Evolutionary conservation across 1,284 basidiomycete species (phyloP).

Genomic region (Ustilago sp.): DNA sequence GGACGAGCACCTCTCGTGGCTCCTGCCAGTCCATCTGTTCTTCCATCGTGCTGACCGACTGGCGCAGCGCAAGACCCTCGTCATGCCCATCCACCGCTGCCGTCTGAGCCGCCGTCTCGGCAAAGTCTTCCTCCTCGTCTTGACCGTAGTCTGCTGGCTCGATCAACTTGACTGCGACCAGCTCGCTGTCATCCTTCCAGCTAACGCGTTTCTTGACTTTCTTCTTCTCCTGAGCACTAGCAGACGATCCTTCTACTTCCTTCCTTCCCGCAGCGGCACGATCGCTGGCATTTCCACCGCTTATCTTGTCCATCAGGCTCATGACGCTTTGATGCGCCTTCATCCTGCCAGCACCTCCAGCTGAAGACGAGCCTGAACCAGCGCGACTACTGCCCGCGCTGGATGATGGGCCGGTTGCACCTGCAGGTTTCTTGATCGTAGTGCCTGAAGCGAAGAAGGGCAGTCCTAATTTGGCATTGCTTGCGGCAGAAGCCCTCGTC

Average conservation of each 20-base stretch:
- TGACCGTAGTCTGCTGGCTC: conserved; percentile 57
- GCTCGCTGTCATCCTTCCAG: conserved; percentile 54
- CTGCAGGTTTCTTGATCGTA: conserved; percentile 10
- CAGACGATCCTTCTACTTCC: neutral
- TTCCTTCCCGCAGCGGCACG: conserved; percentile 9
- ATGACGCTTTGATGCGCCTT: conserved; percentile 29
- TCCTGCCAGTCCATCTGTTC: conserved; percentile 55
- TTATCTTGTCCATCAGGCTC: conserved; percentile 46
- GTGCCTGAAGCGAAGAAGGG: conserved; percentile 21
- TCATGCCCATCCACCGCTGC: conserved; percentile 34
- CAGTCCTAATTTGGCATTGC: conserved; percentile 21
- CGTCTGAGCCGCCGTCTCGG: conserved; percentile 8
- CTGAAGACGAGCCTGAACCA: neutral
- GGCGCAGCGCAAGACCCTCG: conserved; percentile 55
- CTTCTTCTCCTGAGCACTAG: conserved; percentile 8
- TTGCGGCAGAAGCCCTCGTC: conserved; percentile 5
- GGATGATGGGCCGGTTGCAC: neutral
- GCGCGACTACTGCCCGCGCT: neutral
- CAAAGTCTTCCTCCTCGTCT: conserved; percentile 25
- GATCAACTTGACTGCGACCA: conserved; percentile 52
- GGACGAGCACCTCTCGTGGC: conserved; percentile 20
- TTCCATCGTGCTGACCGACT: conserved; percentile 55
- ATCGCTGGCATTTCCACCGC: conserved; percentile 19
- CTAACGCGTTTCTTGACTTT: conserved; percentile 53
- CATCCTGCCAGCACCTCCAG: conserved; percentile 3